Conservation (phyloP, 805 yeast species). For the Saturnispora mendoncae region DNA sequence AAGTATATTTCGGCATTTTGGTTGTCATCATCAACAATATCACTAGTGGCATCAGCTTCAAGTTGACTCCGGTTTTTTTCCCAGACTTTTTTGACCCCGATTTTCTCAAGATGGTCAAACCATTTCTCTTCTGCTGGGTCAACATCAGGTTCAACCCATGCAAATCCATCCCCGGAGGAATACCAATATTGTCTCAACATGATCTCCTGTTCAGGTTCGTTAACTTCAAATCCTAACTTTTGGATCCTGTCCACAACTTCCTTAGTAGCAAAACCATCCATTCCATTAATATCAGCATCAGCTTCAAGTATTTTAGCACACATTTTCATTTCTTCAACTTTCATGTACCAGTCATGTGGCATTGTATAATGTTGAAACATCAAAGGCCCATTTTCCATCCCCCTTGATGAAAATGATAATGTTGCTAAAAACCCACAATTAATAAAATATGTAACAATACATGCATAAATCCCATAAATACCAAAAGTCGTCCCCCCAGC, state of each 20-base stretch:
- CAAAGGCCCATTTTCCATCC: slow-evolving; percentile 42
- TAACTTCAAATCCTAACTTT: slow-evolving; percentile 31
- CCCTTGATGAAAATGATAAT: slow-evolving; percentile 37
- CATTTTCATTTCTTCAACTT: slow-evolving; percentile 62
- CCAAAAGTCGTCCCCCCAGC: slow-evolving; percentile 28
- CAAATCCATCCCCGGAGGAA: slow-evolving; percentile 76
- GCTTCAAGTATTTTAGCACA: slow-evolving; percentile 56
- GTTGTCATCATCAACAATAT: slow-evolving; percentile 14
- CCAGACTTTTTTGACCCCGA: slow-evolving; percentile 27
- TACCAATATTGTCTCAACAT: slow-evolving; percentile 80
- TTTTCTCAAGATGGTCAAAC: slow-evolving; percentile 26
- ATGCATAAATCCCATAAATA: slow-evolving; percentile 34
- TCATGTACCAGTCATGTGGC: slow-evolving; percentile 53
- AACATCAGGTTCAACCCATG: slow-evolving; percentile 85
- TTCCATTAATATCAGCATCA: slow-evolving; percentile 46
- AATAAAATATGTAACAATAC: slow-evolving; percentile 40
- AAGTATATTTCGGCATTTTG: slow-evolving; percentile 15
- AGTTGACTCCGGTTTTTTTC: slow-evolving; percentile 19
- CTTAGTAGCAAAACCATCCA: slow-evolving; percentile 32
- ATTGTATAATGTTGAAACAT: slow-evolving; percentile 60
- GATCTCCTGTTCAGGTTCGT: slow-evolving; percentile 55
- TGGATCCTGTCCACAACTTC: slow-evolving; percentile 27
- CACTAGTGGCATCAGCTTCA: slow-evolving; percentile 15
- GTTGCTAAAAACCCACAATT: slow-evolving; percentile 39
- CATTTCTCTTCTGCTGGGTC: slow-evolving; percentile 66